A percentile compares a stretch with the other conserved stretches of the same genome.
These are phyloP conservation scores for Straminergon stramineum DNA, from an alignment of 225 moss, liverwort and hornwort genomes.

Conservation along the genomic window DNA sequence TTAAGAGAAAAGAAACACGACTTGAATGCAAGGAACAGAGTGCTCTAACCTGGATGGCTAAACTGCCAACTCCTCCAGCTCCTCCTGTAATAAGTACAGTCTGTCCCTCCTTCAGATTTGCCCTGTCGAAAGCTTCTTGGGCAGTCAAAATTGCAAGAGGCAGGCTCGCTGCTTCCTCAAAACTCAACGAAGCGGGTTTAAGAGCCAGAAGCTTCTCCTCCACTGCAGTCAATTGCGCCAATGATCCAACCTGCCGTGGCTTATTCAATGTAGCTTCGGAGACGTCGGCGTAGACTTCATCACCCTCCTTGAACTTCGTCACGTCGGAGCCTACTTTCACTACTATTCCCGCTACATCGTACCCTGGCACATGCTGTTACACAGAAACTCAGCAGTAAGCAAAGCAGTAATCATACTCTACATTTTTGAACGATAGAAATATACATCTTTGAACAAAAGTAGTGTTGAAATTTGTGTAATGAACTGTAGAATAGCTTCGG, in stretches of 20 bases:
- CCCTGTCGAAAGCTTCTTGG: constrained; percentile 57
- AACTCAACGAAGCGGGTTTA: constrained; percentile 62
- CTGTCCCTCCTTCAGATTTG: constrained; percentile 57
- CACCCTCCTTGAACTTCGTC: constrained; percentile 71
- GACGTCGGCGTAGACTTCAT: constrained; percentile 69
- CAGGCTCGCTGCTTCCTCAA: constrained; percentile 67
- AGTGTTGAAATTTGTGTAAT: neutral
- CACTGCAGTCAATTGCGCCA: constrained; percentile 64
- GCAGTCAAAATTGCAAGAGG: constrained; percentile 67
- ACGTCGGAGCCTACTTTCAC: constrained; percentile 57
- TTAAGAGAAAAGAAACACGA: neutral
- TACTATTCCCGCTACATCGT: constrained; percentile 76
- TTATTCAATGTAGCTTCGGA: constrained; percentile 32
- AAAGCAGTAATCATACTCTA: neutral
- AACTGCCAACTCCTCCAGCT: constrained; percentile 72
- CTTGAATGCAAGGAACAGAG: neutral
- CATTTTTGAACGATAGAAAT: neutral
- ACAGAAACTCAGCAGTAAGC: neutral
- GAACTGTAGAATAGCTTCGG: neutral
- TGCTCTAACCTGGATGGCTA: constrained; percentile 64
- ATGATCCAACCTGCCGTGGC: constrained; percentile 61
- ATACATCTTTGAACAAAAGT: neutral
- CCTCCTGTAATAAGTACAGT: constrained; percentile 66
- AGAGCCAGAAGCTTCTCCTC: constrained; percentile 69
- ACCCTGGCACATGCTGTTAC: constrained; percentile 77